Percentiles rank a stretch among this genome's conserved stretches.
phyloP scores from a whole-genome alignment of 805 yeast genomes.

The Nakazawaea ernobii region DNA sequence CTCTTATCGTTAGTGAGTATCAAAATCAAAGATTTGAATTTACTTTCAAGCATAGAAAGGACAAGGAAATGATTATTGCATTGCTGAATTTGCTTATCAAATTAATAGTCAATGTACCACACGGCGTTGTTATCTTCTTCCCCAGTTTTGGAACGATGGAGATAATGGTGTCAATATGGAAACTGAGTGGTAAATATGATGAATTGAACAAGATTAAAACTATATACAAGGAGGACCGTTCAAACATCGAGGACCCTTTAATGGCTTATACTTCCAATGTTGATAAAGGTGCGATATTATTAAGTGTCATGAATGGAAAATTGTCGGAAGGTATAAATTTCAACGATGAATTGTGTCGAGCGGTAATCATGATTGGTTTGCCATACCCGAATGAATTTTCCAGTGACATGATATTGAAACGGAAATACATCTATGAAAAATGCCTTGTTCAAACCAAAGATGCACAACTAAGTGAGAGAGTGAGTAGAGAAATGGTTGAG shows the following conservation, averaged over 20 bases:
- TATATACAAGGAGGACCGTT: constrained; percentile 52
- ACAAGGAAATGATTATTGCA: constrained; percentile 34
- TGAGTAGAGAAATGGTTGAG: constrained; percentile 60
- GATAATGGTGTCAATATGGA: constrained; percentile 50
- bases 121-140: constrained; percentile 75
- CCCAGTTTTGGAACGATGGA: constrained; percentile 77
- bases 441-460: constrained; percentile 45
- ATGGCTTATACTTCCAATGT: constrained; percentile 25
- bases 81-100: constrained; percentile 46
- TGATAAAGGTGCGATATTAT: constrained; percentile 53
- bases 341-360: constrained; percentile 81
- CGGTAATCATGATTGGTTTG: constrained; percentile 78
- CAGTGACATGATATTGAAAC: constrained; percentile 73
- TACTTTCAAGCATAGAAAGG: constrained; percentile 59
- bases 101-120: constrained; percentile 46
- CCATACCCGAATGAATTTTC: constrained; percentile 85
- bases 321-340: constrained; percentile 93
- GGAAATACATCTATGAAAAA: constrained; percentile 52
- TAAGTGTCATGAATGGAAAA: constrained; percentile 90
- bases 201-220: constrained; percentile 34
- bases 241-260: constrained; percentile 21
- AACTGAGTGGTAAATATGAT: constrained; percentile 25
- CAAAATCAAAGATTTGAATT: constrained; percentile 43
- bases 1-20: constrained; percentile 25
- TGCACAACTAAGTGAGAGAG: constrained; percentile 36